Percentiles rank a stretch among this genome's conserved stretches.
These are phyloP conservation scores for Cyclospora cayetanensis DNA, from an alignment of 169 alveolate genomes.

Conservation along the genomic window DNA sequence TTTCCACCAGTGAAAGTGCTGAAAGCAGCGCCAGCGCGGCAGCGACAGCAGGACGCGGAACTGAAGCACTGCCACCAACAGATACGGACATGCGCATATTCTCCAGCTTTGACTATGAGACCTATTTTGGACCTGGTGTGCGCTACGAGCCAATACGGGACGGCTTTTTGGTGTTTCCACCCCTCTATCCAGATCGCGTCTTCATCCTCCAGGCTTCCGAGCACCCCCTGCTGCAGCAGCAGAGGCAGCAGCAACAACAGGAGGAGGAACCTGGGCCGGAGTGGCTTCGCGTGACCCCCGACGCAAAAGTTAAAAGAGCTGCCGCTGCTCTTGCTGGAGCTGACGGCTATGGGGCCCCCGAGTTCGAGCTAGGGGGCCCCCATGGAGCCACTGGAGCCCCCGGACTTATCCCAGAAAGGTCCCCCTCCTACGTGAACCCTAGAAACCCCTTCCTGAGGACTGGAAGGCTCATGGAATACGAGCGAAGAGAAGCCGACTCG, in stretches of 20 bases:
- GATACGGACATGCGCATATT: neutral
- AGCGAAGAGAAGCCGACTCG: constrained; percentile 25
- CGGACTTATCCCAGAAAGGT: constrained; percentile 1
- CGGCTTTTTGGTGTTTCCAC: neutral
- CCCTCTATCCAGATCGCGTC: neutral
- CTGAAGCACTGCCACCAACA: neutral
- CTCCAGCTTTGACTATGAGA: neutral
- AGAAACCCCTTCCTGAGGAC: constrained; percentile 18
- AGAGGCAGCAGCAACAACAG: neutral
- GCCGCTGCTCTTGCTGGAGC: neutral
- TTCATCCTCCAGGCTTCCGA: neutral
- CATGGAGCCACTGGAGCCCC: neutral
- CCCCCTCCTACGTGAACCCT: constrained; percentile 37
- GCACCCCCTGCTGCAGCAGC: neutral
- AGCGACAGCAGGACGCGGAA: neutral
- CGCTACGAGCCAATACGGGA: constrained; percentile 7
- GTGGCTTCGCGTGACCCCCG: neutral
- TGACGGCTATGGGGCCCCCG: constrained; percentile 22
- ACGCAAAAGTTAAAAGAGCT: neutral
- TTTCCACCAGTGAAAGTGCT: neutral
- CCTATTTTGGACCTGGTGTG: neutral
- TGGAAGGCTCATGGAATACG: constrained; percentile 23
- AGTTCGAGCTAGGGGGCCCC: constrained; percentile 13
- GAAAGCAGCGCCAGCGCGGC: neutral
- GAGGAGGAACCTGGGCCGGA: neutral